phyloP scores from a whole-genome alignment of 257 asterid genomes.

The Ocimum tenuiflorum region DNA sequence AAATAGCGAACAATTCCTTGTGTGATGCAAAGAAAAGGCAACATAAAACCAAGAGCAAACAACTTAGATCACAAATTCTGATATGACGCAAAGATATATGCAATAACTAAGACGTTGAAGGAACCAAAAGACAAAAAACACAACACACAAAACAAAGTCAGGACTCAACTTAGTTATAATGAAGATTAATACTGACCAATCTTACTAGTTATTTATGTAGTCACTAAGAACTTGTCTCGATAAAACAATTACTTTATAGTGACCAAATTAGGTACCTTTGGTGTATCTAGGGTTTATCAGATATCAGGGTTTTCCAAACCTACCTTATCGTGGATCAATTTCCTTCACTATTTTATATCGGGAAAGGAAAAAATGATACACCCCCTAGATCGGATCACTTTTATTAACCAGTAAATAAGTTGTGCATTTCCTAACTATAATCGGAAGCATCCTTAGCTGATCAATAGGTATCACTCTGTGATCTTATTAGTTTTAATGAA shows the following conservation, averaged over 20 bases:
- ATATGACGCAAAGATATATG: neutral
- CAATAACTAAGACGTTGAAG: neutral
- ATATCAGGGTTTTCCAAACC: neutral
- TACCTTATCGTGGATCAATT: no score
- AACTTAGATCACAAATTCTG: neutral
- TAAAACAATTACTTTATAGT: neutral
- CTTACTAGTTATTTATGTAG: neutral
- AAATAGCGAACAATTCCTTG: neutral
- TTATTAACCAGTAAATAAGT: neutral
- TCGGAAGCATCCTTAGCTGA: neutral
- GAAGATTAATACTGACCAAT: neutral
- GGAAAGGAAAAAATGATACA: neutral
- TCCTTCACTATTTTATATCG: no score
- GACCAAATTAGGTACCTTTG: neutral
- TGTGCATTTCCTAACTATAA: neutral
- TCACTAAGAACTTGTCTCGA: neutral
- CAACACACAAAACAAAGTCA: neutral
- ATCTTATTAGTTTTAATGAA: no score
- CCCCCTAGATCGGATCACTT: neutral
- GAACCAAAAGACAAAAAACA: neutral
- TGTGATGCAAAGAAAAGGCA: neutral
- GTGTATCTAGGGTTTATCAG: neutral
- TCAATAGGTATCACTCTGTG: no score
- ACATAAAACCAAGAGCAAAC: neutral
- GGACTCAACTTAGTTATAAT: neutral